Percentiles rank a stretch among this genome's conserved stretches.
Evolutionary conservation across 352 stramenopile species (phyloP).

Genomic region (Globisporangium yorkense): DNA sequence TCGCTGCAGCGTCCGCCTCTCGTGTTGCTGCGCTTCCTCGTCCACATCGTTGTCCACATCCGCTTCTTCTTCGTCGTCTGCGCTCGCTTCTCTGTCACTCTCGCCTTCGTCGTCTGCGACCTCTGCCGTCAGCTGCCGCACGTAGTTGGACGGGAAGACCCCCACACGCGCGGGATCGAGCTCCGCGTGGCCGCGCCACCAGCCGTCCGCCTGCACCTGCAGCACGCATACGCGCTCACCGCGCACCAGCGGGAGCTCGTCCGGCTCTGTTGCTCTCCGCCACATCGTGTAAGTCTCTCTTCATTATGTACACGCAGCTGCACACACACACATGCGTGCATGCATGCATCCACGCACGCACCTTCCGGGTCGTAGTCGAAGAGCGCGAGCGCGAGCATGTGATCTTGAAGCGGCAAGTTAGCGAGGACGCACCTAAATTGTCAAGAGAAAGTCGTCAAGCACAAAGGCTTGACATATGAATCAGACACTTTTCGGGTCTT

Average conservation of each 20-base stretch:
- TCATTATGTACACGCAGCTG: too few relatives aligned
- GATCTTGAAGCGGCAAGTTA: neutral
- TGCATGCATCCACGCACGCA: slow-evolving; percentile 8
- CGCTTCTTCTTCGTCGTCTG: neutral
- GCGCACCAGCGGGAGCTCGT: slow-evolving; percentile 45
- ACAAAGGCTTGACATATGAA: neutral
- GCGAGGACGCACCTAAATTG: neutral
- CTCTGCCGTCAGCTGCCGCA: slow-evolving; percentile 18
- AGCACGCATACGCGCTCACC: slow-evolving; percentile 43
- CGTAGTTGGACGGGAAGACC: slow-evolving; percentile 69
- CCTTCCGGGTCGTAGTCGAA: slow-evolving; percentile 66
- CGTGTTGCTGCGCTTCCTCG: neutral
- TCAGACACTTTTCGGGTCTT: neutral
- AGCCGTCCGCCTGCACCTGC: slow-evolving; percentile 51
- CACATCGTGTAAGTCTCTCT: neutral
- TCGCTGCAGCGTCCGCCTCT: slow-evolving; percentile 1
- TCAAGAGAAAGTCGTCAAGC: too few relatives aligned
- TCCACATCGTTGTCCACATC: neutral
- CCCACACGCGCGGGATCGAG: slow-evolving; percentile 23
- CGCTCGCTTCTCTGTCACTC: neutral
- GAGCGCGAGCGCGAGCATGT: slow-evolving; percentile 42
- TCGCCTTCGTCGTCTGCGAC: neutral
- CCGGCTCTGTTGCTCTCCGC: slow-evolving; percentile 23
- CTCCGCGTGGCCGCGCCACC: slow-evolving; percentile 45
- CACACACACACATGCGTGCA: neutral